Percentiles rank a stretch among this genome's conserved stretches.
Evolutionary conservation across 768 basidiomycete species (phyloP).

Genomic region (Lepiota brunneoincarnata): DNA sequence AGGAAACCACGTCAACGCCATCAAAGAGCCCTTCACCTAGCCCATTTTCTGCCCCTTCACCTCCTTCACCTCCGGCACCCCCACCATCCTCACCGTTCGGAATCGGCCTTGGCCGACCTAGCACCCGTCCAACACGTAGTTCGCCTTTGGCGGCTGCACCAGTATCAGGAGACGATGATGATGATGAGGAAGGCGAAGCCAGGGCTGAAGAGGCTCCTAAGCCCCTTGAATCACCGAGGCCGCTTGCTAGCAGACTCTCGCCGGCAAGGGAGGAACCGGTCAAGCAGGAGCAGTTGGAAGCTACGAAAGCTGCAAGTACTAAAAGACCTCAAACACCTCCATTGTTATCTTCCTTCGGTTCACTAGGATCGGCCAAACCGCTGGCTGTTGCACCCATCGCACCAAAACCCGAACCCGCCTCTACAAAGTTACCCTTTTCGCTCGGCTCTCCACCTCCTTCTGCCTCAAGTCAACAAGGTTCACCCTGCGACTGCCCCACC

Average conservation of each 20-base stretch:
- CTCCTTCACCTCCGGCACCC: slow-evolving; percentile 28
- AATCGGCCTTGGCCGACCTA: slow-evolving; percentile 54
- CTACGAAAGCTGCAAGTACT: slow-evolving; percentile 17
- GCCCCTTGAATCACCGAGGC: slow-evolving; percentile 14
- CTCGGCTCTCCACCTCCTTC: slow-evolving; percentile 6
- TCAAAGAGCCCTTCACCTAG: slow-evolving; percentile 31
- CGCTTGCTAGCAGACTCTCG: slow-evolving; percentile 35
- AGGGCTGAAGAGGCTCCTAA: slow-evolving; percentile 14
- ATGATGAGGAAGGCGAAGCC: slow-evolving; percentile 28
- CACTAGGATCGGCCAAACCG: not conserved
- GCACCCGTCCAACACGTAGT: slow-evolving; percentile 68
- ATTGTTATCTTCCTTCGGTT: slow-evolving; percentile 26
- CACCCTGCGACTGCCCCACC: not conserved
- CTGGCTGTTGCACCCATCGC: slow-evolving; percentile 3
- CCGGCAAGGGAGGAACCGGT: not conserved
- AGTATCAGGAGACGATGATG: slow-evolving; percentile 42
- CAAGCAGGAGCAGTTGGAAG: slow-evolving; percentile 21
- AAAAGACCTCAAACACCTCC: slow-evolving; percentile 52
- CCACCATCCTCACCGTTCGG: slow-evolving; percentile 38
- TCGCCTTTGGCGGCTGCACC: slow-evolving; percentile 68
- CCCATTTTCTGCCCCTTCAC: slow-evolving; percentile 27
- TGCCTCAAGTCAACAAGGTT: not conserved
- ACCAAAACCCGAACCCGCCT: slow-evolving; percentile 12
- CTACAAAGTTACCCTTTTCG: slow-evolving; percentile 12
- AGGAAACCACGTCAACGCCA: slow-evolving; percentile 34